phyloP scores from a whole-genome alignment of 257 asterid genomes.

The Dorcoceras hygrometricum region DNA sequence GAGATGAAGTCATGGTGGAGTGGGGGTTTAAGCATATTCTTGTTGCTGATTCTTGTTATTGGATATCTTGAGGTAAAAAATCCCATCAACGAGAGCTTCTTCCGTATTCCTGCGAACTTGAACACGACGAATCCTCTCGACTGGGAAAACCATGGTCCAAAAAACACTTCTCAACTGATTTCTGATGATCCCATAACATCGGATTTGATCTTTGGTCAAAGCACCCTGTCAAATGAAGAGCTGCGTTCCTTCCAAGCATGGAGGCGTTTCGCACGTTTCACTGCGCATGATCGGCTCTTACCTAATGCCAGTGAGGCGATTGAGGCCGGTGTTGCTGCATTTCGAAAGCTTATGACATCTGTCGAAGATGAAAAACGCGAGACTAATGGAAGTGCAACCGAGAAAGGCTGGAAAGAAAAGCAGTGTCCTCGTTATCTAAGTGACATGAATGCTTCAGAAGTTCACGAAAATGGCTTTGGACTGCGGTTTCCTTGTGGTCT shows the following conservation, averaged over 20 bases:
- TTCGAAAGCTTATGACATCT: constrained; percentile 72
- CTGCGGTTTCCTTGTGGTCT: constrained; percentile 88
- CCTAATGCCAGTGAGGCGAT: constrained; percentile 85
- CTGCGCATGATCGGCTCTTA: constrained; percentile 56
- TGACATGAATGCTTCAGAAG: constrained; percentile 72
- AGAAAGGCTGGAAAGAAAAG: constrained; percentile 69
- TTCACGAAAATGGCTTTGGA: constrained; percentile 52
- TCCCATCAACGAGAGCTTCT: constrained; percentile 56
- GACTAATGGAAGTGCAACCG: constrained; percentile 52
- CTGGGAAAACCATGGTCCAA: constrained; percentile 65
- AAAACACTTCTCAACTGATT: constrained; percentile 48
- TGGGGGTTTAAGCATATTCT: constrained; percentile 55
- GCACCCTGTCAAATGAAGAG: constrained; percentile 61
- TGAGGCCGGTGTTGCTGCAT: constrained; percentile 79
- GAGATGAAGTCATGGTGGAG: constrained; percentile 90
- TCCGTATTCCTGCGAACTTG: constrained; percentile 42
- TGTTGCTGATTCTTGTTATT: constrained; percentile 61
- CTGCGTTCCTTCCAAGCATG: constrained; percentile 62
- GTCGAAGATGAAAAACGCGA: constrained; percentile 63
- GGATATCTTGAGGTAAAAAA: constrained; percentile 56
- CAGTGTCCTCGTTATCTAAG: constrained; percentile 96
- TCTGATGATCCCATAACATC: constrained; percentile 47
- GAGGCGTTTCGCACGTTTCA: constrained; percentile 58
- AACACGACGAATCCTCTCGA: constrained; percentile 78
- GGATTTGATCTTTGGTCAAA: constrained; percentile 40